Conservation (phyloP, 129 eudicot species). For the Smallanthus sonchifolius region DNA sequence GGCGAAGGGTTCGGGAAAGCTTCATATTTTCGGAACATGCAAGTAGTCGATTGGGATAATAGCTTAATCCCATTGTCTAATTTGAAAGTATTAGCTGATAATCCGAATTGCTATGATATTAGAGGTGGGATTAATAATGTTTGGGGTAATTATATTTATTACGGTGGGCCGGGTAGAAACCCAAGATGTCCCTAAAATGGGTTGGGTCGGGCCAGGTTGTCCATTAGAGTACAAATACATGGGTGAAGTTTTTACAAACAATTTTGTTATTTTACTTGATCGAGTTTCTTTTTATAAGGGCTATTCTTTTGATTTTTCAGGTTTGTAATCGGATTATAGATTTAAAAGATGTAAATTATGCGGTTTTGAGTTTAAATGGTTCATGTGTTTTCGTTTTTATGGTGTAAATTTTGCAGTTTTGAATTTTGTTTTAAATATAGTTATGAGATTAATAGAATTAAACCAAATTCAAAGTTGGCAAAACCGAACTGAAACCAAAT, state of each 20-base stretch:
- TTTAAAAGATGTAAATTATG: slow-evolving; percentile 19
- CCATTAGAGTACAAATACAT: slow-evolving; percentile 24
- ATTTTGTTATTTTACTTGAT: slow-evolving; percentile 11
- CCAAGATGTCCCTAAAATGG: slow-evolving; percentile 52
- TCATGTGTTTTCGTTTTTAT: slow-evolving; percentile 2
- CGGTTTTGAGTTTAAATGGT: slow-evolving; percentile 28
- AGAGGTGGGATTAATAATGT: slow-evolving; percentile 68
- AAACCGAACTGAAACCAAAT: too few species aligned
- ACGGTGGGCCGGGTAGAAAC: slow-evolving; percentile 91
- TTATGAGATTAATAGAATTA: too few species aligned
- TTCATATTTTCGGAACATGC: slow-evolving; percentile 74
- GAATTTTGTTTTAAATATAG: too few species aligned
- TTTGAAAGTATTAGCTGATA: slow-evolving; percentile 68
- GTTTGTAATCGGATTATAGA: slow-evolving; percentile 18
- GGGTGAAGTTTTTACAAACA: slow-evolving; percentile 19
- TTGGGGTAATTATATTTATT: slow-evolving; percentile 95
- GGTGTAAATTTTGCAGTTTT: not conserved
- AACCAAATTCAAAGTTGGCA: too few species aligned
- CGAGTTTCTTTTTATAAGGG: slow-evolving; percentile 12
- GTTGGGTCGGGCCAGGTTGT: not conserved
- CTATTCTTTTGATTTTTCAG: slow-evolving; percentile 23
- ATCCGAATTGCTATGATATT: slow-evolving; percentile 86
- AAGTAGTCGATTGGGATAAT: slow-evolving; percentile 90
- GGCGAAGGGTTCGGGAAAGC: slow-evolving; percentile 88
- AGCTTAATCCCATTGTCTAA: slow-evolving; percentile 60